Percentiles rank a stretch among this genome's conserved stretches.
These are phyloP conservation scores for Nigrospora oryzae DNA, from an alignment of 2,329 filamentous ascomycete species.

Conservation along the genomic window DNA sequence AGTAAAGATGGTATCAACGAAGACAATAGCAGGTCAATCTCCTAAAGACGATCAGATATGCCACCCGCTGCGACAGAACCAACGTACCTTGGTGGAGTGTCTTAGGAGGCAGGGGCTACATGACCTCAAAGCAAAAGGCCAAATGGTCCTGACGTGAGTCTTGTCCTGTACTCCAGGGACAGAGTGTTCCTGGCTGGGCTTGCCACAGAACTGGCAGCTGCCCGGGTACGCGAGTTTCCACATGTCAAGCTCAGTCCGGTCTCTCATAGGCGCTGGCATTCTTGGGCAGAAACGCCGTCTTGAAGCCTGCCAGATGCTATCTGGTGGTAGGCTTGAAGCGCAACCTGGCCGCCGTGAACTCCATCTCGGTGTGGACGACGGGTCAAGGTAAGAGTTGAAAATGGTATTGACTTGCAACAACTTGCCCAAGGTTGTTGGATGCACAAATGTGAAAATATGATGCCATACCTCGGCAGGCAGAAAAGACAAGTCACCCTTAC, in stretches of 20 bases:
- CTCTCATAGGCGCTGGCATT: constrained; percentile 60
- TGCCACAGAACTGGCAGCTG: constrained; percentile 61
- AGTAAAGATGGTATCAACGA: constrained; percentile 50
- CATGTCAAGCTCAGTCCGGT: constrained; percentile 65
- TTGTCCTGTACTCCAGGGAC: too few relatives aligned
- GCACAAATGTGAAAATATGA: constrained; percentile 57
- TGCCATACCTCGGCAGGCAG: constrained; percentile 59
- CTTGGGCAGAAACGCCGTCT: constrained; percentile 56
- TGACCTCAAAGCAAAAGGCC: constrained; percentile 59
- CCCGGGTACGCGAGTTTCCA: constrained; percentile 59
- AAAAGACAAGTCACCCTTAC: constrained; percentile 8
- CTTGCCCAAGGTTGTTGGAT: constrained; percentile 53
- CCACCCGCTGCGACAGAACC: neutral
- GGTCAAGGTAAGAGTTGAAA: constrained; percentile 54
- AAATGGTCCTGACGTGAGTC: constrained; percentile 52
- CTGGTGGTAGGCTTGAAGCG: constrained; percentile 38
- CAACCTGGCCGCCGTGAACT: constrained; percentile 21
- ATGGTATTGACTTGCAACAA: constrained; percentile 59
- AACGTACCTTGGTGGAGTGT: constrained; percentile 56
- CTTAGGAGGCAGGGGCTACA: constrained; percentile 59
- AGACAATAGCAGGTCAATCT: constrained; percentile 60
- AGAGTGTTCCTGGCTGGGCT: constrained; percentile 13
- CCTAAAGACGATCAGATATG: constrained; percentile 35
- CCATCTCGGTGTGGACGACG: constrained; percentile 25
- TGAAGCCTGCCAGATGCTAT: constrained; percentile 63